Base-by-base conservation (phyloP, 2,329 filamentous ascomycete species). In the Aspergillus clavatus region DNA sequence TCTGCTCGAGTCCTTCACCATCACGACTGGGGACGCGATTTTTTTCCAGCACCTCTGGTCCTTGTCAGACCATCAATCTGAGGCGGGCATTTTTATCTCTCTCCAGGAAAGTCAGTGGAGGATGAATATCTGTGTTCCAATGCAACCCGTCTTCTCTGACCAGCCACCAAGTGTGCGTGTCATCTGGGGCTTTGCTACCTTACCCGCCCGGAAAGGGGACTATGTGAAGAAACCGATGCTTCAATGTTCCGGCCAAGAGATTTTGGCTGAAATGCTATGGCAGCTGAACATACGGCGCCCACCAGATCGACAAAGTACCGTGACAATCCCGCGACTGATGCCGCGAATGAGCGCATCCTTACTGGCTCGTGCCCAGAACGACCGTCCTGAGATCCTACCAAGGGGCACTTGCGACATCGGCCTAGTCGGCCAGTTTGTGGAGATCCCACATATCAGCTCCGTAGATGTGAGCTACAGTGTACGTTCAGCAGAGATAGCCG, bases 341-440 rank as follows among this genome's bases (percentile, higher is more conserved):
- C 68, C 69, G 6, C 63, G 66, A 38, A 63, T 66, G 19, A 70
- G 68, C 3, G 54, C 60, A 8, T 60, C 66, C 39, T 65, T 70
- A 44, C 53, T 69, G 46, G 59, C 63, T 3, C 59, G 67, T 5
- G 50, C 56, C 12, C 41, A 50, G 2, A 58, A 59, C 7, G 66
- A 70, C 52, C 57, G 69, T 3, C 69, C 69, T 6, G 43, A 55
- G 12, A 63, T 71, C 2, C 60, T 71, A 38, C 69, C 66, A 1
- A 44, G 56, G 23, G 59, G 60, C 12, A 59, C 60, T 10, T 61
- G 53, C 16, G 71, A 71, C 48, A 59, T 70, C 40, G 69, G 62
- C 2, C 56, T 68, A 21, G 47, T 71, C 14, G 68, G 69, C n/a
- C 68, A 71, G 53, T 72, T 65, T 50, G 68, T 66, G 12, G 68